Base-by-base conservation (phyloP, 208 protist genomes). In the Wallacemonas sp. region DNA sequence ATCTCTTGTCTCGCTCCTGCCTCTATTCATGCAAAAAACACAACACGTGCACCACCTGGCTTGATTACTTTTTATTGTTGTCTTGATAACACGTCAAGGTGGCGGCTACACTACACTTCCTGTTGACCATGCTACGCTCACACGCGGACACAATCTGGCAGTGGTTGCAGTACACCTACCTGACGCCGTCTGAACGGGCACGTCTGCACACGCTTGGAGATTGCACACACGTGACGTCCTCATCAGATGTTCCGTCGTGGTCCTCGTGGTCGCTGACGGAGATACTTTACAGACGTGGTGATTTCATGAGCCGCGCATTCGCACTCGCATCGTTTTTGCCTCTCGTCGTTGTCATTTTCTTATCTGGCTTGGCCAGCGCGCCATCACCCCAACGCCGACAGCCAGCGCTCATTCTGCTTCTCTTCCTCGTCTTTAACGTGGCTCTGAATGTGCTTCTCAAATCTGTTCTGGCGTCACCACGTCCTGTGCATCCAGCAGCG, bases 321-420 rank as follows among this genome's bases (percentile, higher is more conserved):
- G 82, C 72, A 9, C 33, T 94, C 24, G 69, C 68, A 6, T 86
- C 78, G 1, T 68, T 94, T 30, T 41, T 82, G 2, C 88, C 88
- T 1, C 56, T 90, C 19, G 56, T 89, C 11, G 63, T 90, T 17
- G 63, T 94, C 1, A 51, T 91, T 27, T 85, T 91, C 53, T 56
- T 94, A 45, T 38, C 75, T 26, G 88, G 84, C 8, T 36, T 88
- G 24, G 72, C 88, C 11, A 88, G 77, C 44, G 79, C 84, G 15
- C 65, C 82, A 21, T 80, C 69, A 14, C 53, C 60, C 2, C 73
- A 78, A 38, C 67, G 72, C 11, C 75, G 78, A 14, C 28, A 63
- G 26, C 61, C 84, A 1, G 75, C 88, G 0, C 47, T 91, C 30
- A 62, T 79, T 12, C 72, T 91, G 19, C 69, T 91, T n/a, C 12